Base-by-base conservation (phyloP, 164 flowering plant genomes). In the Sextonia rubra region DNA sequence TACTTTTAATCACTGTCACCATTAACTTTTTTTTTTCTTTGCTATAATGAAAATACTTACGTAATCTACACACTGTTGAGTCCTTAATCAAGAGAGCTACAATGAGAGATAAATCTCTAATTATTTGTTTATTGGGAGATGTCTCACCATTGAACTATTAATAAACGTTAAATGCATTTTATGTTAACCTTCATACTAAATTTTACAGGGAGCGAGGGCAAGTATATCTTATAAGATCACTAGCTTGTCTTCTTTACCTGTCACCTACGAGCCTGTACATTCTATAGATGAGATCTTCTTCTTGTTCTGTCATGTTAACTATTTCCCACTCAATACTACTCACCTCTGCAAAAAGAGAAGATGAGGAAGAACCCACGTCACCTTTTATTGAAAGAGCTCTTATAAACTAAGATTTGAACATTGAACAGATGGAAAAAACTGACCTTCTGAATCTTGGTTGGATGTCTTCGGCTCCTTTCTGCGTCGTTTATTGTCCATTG, bases 221-320 rank as follows among this genome's bases (percentile, higher is more conserved):
- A 65, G 37, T 3, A 30, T 2, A 48, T 18, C 20, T 15, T 8
- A 17, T 12, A 63, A 20, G 4, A 37, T 37, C 44, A 8, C 8
- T 37, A 37, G 44, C 8, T 37, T 37, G 44, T 37, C 1, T 3
- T 37, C 0, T n/a, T 76, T 79, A 91, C 97, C 88, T 88, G 78
- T 85, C 88, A 15, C 97, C 97, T 3, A 91, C 93, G 32, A 91
- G 91, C 71, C 79, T 87, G 73, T 91, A 82, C 93, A 90, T 91
- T 81, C 94, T 79, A 68, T 79, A 84, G 76, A 91, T 90, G 66
- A 91, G 86, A 80, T 91, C 97, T 76, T 90, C 91, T 84, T 91
- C 97, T 80, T 80, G 78, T 30, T 80, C 76, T n/a, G 71, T 74
- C 82, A 80, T 80, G 71, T 77, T 72, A 66, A 77, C 77, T 76